phyloP scores from a whole-genome alignment of 2,329 filamentous ascomycete genomes.

The Cadophora luteo-olivacea region DNA sequence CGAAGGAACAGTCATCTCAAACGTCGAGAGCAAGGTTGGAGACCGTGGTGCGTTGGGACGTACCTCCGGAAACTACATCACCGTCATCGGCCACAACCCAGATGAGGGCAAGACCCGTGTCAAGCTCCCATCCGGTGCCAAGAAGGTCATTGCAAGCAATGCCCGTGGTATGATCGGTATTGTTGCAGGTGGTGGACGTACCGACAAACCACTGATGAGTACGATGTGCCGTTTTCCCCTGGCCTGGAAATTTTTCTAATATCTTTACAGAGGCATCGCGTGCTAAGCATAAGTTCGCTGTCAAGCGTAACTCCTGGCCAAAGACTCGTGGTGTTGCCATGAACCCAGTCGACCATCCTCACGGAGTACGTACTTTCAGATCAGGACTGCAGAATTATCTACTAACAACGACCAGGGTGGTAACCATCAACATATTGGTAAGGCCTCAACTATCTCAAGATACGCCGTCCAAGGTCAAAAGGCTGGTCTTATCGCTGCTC shows the following conservation, averaged over 20 bases:
- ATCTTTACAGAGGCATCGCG: constrained; percentile 84
- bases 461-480: constrained; percentile 99
- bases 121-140: constrained; percentile 98
- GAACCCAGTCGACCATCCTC: constrained; percentile 99
- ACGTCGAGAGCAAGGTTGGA: constrained; percentile 98
- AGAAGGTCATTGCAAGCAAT: constrained; percentile 95
- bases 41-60: constrained; percentile 96
- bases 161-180: constrained; percentile 99
- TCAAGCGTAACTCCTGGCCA: constrained; percentile 99
- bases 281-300: constrained; percentile 99
- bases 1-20: constrained; percentile 98
- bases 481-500: constrained; percentile 99
- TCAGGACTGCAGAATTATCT: constrained; percentile 24
- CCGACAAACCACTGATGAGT: constrained; percentile 98
- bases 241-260: constrained; percentile 48
- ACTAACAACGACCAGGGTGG: constrained; percentile 64
- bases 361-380: constrained; percentile 64
- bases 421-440: constrained; percentile 98
- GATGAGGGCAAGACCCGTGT: constrained; percentile 99
- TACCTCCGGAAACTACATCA: constrained; percentile 99
- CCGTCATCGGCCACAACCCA: constrained; percentile 95
- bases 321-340: constrained; percentile 99
- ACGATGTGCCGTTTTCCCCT: constrained; percentile 46
- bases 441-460: constrained; percentile 98
- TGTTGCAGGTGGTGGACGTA: constrained; percentile 98